Base-by-base conservation (phyloP, 495 filamentous ascomycete genomes). In the Peziza echinospora region DNA sequence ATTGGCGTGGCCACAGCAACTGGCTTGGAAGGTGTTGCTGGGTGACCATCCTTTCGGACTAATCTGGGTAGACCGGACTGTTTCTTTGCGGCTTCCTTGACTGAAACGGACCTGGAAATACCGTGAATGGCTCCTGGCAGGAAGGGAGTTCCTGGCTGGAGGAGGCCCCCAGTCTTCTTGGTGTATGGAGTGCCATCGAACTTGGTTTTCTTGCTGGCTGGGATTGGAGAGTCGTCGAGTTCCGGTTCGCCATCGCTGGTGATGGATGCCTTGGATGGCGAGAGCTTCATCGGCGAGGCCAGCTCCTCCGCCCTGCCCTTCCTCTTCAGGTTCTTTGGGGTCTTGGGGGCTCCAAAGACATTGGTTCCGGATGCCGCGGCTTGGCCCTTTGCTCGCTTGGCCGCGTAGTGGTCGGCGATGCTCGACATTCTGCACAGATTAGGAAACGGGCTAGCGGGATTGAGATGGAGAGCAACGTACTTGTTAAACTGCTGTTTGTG, bases 331-430 rank as follows among this genome's bases (percentile, higher is more conserved):
- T 39, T 24, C 16, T 53, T 53, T 21, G 46, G 25, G 16, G 49
- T 53, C 7, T 40, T 24, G n/a, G 40, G 28, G n/a, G 40, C 22
- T 7, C 30, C 30, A 13, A 17, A 11, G 19, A 13, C 30, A 37
- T 11, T 2, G 30, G 30, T 37, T 17, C 13, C 13, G 19, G 30
- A 4, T 11, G 30, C 13, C 13, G 30, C 30, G 13, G 30, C 30
- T 17, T 11, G 4, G 30, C 13, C 30, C 10, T 24, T 48, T 13
- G 24, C 10, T 24, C 56, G 57, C 5, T 52, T 51, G 1, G 52
- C 56, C 17, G 55, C 41, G n/a, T 59, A 59, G 24, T 59, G 56
- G 25, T 50, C 48, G 4, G 55, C 42, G 37, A 59, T 59, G 28
- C 55, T 55, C 22, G 54, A 51, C 56, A 59, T 59, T 17, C 30